Base-by-base conservation (phyloP, 257 asterid genomes). In the Solanum bulbocastanum region DNA sequence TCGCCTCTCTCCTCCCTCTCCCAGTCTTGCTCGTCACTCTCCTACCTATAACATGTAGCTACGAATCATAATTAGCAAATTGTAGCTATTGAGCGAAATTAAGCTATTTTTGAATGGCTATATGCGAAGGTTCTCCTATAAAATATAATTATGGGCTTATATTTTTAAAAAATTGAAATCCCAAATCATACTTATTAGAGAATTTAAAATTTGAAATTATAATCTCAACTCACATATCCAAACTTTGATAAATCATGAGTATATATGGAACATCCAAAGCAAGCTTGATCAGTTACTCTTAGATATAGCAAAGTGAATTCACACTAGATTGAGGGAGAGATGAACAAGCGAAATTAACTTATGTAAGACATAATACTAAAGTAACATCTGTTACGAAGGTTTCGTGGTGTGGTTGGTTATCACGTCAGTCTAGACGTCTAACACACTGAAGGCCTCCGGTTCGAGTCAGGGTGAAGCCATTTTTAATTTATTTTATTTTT, bases 381-480 rank as follows among this genome's bases (percentile, higher is more conserved):
- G 27, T 58, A 52, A 3, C 0, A 2, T 6, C 9, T 6, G 0
- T 0, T 2, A 2, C 9, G 8, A 44, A 0, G 95, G 95, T 92
- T 71, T 94, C 94, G 95, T 93, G 95, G 95, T 94, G 95, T 94
- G 91, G 96, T 93, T 94, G 95, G 96, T 93, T 94, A 94, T 93
- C 95, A 93, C 93, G 95, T 93, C 96, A 92, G 94, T 30, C 30
- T n/a, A n/a, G n/a, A n/a, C n/a, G 94, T 94, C 96, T 92, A 94
- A 95, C 96, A 93, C 97, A 92, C 98, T 93, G 96, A 94, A 95
- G 94, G 98, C 94, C 96, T 94, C 96, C 96, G 96, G 94, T 93
- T 94, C 96, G 92, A 93, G 78, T 52, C 95, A 95, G 94, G 95
- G 95, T 95, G 93, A 93, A 75, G 98, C 94, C 96, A 92, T 2